Evolutionary conservation across 495 filamentous ascomycete genomes (phyloP).

Genomic region (Lasiosphaeria hispida): DNA sequence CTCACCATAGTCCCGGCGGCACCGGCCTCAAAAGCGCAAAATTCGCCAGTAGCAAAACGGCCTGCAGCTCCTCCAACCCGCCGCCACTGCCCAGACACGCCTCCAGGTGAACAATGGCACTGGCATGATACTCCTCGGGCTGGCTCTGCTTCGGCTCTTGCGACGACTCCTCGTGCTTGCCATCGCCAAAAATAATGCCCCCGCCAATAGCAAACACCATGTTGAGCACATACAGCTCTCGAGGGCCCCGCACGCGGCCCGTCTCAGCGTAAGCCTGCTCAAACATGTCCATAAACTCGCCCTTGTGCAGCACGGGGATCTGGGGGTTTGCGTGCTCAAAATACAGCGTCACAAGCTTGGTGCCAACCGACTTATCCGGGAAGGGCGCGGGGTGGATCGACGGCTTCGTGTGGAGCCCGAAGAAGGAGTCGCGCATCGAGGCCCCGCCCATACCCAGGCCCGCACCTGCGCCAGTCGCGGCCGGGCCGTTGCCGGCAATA

Average conservation of each 20-base stretch:
- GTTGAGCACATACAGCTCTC: slow-evolving; percentile 88
- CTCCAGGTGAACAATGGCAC: slow-evolving; percentile 87
- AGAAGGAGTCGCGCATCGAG: slow-evolving; percentile 91
- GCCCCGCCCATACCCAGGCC: slow-evolving; percentile 44
- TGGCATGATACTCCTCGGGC: slow-evolving; percentile 94
- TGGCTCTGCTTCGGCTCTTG: slow-evolving; percentile 61
- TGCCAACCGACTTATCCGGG: slow-evolving; percentile 69
- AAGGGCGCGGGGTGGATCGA: slow-evolving; percentile 84
- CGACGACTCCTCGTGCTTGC: slow-evolving; percentile 31
- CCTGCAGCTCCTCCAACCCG: slow-evolving; percentile 88
- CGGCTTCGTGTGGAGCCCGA: slow-evolving; percentile 86
- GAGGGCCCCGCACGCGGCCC: slow-evolving; percentile 66
- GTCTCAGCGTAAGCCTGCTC: slow-evolving; percentile 71
- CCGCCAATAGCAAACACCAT: slow-evolving; percentile 98
- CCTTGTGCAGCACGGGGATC: slow-evolving; percentile 84
- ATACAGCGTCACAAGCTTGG: slow-evolving; percentile 74
- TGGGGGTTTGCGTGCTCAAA: slow-evolving; percentile 96
- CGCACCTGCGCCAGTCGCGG: slow-evolving; percentile 33
- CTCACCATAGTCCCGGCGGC: slow-evolving; percentile 80
- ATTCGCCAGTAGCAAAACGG: slow-evolving; percentile 82
- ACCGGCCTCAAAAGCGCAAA: slow-evolving; percentile 90
- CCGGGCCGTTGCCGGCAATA: slow-evolving; percentile 32
- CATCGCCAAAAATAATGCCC: slow-evolving; percentile 79
- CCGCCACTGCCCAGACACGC: slow-evolving; percentile 77
- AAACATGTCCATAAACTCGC: slow-evolving; percentile 82